phyloP scores from a whole-genome alignment of 2,329 filamentous ascomycete species.

The Cercospora berteroae region DNA sequence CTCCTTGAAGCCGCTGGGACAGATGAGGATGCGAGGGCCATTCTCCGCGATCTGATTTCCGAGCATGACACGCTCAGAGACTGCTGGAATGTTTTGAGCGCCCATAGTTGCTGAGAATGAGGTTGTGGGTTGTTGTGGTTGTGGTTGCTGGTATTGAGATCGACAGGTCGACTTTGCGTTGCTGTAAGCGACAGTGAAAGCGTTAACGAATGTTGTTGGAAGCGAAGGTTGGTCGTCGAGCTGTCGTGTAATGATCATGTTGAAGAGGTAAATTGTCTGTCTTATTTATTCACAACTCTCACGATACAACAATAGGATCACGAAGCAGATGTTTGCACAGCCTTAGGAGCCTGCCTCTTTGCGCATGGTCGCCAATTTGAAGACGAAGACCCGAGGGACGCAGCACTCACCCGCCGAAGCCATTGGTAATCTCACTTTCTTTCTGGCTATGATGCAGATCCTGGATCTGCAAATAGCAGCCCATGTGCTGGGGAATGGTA shows the following conservation, averaged over 20 bases:
- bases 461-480: conserved; percentile 14
- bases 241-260: conserved; percentile 1
- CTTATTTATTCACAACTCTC: neutral
- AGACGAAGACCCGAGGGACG: conserved; percentile 8
- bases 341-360: conserved; percentile 7
- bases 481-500: conserved; percentile 1
- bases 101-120: conserved; percentile 11
- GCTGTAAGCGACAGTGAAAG: conserved; percentile 14
- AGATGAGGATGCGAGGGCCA: conserved; percentile 47
- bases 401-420: neutral
- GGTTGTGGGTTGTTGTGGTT: neutral
- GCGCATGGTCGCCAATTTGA: conserved; percentile 3
- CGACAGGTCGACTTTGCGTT: neutral
- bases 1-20: conserved; percentile 56
- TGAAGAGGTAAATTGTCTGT: neutral
- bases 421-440: conserved; percentile 2
- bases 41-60: conserved; percentile 19
- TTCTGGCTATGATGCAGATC: conserved; percentile 1
- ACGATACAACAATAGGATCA: neutral
- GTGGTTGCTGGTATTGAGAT: neutral
- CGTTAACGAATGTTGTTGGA: conserved; percentile 5
- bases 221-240: conserved; percentile 10
- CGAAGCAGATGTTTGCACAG: conserved; percentile 6
- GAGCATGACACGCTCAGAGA: conserved; percentile 16
- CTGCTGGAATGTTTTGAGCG: conserved; percentile 13